A percentile compares a stretch with the other conserved stretches of the same genome.
These are phyloP conservation scores for Phycomyces blakesleeanus DNA, from an alignment of 192 early-diverging fungal genomes.

Conservation along the genomic window DNA sequence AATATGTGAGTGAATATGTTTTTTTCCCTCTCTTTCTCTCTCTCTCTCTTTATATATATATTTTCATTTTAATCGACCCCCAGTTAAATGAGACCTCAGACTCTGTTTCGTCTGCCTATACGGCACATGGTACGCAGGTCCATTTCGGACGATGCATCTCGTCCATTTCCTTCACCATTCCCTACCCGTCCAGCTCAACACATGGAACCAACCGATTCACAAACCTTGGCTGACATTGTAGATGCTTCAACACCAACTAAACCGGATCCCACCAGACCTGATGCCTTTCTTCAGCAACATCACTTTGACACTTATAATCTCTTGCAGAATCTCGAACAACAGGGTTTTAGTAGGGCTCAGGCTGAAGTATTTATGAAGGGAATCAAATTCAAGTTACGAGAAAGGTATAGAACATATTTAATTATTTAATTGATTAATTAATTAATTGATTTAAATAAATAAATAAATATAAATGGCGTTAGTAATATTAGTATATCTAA, in stretches of 20 bases:
- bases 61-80: neutral
- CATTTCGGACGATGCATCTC: constrained; percentile 2
- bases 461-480: no score
- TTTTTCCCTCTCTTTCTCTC: no score
- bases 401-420: constrained; percentile 47
- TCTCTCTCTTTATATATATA: neutral
- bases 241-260: constrained; percentile 2
- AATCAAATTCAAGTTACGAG: constrained; percentile 64
- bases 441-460: no score
- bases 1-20: no score
- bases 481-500: no score
- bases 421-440: no score
- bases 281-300: constrained; percentile 34
- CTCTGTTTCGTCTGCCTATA: neutral
- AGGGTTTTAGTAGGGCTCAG: constrained; percentile 69
- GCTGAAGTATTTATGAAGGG: constrained; percentile 71
- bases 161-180: constrained; percentile 18
- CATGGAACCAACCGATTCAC: neutral
- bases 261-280: constrained; percentile 7
- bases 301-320: constrained; percentile 80
- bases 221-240: constrained; percentile 10
- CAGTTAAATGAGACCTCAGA: neutral
- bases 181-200: constrained; percentile 23
- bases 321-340: constrained; percentile 56
- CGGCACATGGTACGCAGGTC: neutral